A percentile compares a stretch with the other conserved stretches of the same genome.
phyloP scores from a whole-genome alignment of 2,329 filamentous ascomycete genomes.

The Harringtonia aguacate region DNA sequence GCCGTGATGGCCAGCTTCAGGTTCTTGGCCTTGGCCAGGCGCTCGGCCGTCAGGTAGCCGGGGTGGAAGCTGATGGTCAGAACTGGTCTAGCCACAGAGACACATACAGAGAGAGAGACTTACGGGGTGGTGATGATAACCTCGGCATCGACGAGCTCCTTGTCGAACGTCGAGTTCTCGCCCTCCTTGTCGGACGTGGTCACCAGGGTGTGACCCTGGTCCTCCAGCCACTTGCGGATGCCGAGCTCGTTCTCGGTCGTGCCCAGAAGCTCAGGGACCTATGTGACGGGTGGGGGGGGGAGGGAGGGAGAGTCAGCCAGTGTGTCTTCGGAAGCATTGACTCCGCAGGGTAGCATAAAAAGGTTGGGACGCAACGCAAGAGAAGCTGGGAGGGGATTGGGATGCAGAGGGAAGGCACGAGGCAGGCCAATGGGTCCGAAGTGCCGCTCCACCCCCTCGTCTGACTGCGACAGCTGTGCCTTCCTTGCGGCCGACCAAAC shows the following conservation, averaged over 20 bases:
- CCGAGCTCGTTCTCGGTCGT: conserved; percentile 98
- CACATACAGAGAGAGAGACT: conserved; percentile 15
- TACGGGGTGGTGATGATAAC: conserved; percentile 98
- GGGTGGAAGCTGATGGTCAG: conserved; percentile 72
- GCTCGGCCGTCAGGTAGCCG: conserved; percentile 92
- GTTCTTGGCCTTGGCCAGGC: conserved; percentile 96
- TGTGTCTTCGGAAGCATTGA: background rate
- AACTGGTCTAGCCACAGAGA: background rate
- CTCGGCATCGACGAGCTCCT: conserved; percentile 93
- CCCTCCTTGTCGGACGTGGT: conserved; percentile 97
- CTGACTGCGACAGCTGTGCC: background rate
- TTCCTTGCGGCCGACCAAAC: too few relatives aligned
- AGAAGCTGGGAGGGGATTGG: too few relatives aligned
- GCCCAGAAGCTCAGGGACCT: conserved; percentile 72
- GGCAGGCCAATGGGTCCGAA: too few relatives aligned
- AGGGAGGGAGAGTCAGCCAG: background rate
- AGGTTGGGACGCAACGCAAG: too few relatives aligned
- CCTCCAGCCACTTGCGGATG: conserved; percentile 94
- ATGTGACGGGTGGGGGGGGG: background rate
- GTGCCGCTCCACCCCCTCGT: background rate
- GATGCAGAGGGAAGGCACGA: too few relatives aligned
- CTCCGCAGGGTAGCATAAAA: too few relatives aligned
- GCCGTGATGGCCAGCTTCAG: conserved; percentile 95
- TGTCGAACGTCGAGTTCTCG: conserved; percentile 83
- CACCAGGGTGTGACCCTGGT: conserved; percentile 89